A percentile compares a stretch with the other conserved stretches of the same genome.
phyloP scores from a whole-genome alignment of 805 yeast genomes.

The Starmerella apicola region DNA sequence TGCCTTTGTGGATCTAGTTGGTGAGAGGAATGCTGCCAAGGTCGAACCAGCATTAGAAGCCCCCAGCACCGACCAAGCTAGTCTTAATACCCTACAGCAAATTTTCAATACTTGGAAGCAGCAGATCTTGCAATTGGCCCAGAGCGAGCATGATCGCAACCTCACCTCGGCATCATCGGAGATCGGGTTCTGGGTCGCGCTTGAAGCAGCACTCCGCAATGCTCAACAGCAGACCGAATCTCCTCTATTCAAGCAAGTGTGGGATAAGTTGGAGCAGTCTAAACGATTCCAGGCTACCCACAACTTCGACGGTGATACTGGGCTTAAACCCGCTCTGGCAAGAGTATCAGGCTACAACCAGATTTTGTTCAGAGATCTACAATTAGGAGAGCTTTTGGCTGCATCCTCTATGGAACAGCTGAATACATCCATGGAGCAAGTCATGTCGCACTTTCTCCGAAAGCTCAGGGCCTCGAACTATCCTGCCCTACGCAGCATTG shows the following conservation, averaged over 20 bases:
- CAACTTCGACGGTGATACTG: constrained; percentile 60
- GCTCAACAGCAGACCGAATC: constrained; percentile 43
- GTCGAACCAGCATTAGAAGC: constrained; percentile 3
- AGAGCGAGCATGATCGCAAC: constrained; percentile 38
- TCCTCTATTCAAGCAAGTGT: constrained; percentile 42
- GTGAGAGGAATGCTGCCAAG: constrained; percentile 1
- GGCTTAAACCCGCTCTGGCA: constrained; percentile 42
- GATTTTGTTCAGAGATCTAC: constrained; percentile 55
- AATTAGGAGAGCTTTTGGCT: constrained; percentile 45
- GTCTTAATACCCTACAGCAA: constrained; percentile 57
- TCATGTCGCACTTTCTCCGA: constrained; percentile 49
- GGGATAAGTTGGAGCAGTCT: constrained; percentile 50
- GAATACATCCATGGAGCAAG: constrained; percentile 32
- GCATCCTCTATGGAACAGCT: constrained; percentile 37
- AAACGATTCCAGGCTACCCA: constrained; percentile 71
- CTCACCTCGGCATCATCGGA: constrained; percentile 58
- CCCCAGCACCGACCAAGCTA: constrained; percentile 15
- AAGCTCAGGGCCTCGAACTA: constrained; percentile 47
- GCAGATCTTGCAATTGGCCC: constrained; percentile 45
- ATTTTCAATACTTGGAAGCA: constrained; percentile 65
- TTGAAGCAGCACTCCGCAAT: constrained; percentile 47
- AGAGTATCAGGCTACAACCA: constrained; percentile 42
- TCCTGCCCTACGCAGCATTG: constrained; percentile 52
- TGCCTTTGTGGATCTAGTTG: constrained; percentile 10
- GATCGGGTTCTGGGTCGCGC: constrained; percentile 61